Percentiles rank a stretch among this genome's conserved stretches.
These are phyloP conservation scores for Lycium barbarum DNA, from an alignment of 257 asterid genomes.

Conservation along the genomic window DNA sequence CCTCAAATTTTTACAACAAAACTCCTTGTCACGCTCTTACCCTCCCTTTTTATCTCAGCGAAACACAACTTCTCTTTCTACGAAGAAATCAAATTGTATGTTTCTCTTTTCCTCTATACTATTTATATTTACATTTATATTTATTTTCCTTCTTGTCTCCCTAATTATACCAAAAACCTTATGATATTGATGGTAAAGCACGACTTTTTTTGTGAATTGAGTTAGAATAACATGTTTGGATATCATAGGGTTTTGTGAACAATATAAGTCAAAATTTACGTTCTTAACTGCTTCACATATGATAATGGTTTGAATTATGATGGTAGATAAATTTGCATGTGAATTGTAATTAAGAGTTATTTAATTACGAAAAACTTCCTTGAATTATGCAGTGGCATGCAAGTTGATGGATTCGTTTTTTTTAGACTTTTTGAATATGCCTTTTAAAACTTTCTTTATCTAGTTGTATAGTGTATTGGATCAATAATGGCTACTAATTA, in stretches of 20 bases:
- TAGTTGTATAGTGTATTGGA: constrained; percentile 24
- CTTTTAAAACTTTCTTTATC: constrained; percentile 8
- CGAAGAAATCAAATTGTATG: neutral
- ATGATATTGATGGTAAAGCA: neutral
- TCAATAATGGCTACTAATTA: neutral
- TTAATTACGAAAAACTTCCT: neutral
- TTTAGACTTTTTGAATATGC: neutral
- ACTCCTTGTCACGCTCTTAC: constrained; percentile 13
- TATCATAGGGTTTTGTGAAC: neutral
- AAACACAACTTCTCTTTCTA: neutral
- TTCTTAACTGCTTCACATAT: neutral
- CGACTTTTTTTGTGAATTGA: neutral
- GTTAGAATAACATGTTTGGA: neutral
- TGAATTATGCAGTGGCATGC: constrained; percentile 18
- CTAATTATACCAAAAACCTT: constrained; percentile 8
- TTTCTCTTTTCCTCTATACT: neutral
- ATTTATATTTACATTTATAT: too few relatives aligned
- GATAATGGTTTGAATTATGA: constrained; percentile 3
- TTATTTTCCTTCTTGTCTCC: neutral
- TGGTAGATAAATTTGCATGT: constrained; percentile 7
- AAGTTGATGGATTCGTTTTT: neutral
- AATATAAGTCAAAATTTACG: neutral
- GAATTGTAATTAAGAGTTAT: neutral
- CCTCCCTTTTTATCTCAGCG: neutral
- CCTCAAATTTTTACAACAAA: neutral